Evolutionary conservation across 202 grass and related monocot species (phyloP), one percentile per base, ranked within the genome.

Genomic region (Sporobolus alterniflorus): DNA sequence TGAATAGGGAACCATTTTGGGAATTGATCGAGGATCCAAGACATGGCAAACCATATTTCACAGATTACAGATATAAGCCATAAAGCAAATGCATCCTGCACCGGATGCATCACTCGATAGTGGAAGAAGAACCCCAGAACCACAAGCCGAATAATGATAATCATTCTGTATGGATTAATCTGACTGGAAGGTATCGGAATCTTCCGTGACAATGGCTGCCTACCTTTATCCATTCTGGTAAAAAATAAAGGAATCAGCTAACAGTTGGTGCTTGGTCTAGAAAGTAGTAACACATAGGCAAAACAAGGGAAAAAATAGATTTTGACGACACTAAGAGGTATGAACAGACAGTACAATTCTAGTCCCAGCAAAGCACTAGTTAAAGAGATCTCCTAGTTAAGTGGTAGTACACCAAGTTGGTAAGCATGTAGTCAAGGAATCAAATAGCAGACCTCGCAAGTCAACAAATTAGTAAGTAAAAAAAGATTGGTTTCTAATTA

Each of bases 21-120:
- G 67, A 97, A 97, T 24, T 94, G 94, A 92, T 97, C 94, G 28
- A 97, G 91, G 84, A 97, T 91, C 94, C 91, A 97, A 68, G 94
- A 97, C 73, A 85, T 55, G 59, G 94, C 94, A 90, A 97, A 97
- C 94, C 94, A 97, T 69, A 97, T 97, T 48, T 97, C 94, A 75
- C 94, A 97, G 41, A 97, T 94, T 1, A 97, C 94, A 62, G 94
- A 97, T 85, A 94, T 90, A 34, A 97, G 94, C 94, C 94, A 97
- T 44, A 97, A 60, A 56, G 89, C 89, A 73, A 91, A 94, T 46
- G 94, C 94, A 78, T 97, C 94, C 29, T 50, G n/a, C 67, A 94
- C 91, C 9, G 91, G 91, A 75, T 97, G 91, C 87, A 90, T 88
- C 73, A 97, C 82, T 78, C 94, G 94, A 42, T 97, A 97, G 83